phyloP scores from a whole-genome alignment of 768 basidiomycete species.

The Mrakia frigida region DNA sequence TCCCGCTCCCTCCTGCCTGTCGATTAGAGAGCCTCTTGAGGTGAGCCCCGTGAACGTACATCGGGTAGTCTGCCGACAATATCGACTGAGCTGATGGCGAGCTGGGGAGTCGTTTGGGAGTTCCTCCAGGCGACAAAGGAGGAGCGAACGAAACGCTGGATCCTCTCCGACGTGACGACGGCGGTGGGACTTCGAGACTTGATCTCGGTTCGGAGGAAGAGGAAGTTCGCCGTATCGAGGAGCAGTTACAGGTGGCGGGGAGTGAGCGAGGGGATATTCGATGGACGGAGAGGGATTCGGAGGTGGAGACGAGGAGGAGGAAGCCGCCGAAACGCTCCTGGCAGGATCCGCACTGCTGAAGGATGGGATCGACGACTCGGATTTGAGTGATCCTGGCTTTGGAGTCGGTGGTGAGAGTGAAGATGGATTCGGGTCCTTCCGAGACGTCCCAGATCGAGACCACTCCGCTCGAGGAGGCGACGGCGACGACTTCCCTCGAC shows the following conservation, averaged over 20 bases:
- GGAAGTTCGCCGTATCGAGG: neutral
- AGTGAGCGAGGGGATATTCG: conserved; percentile 45
- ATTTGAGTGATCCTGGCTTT: conserved; percentile 57
- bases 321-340: conserved; percentile 66
- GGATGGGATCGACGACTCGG: conserved; percentile 55
- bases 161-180: neutral
- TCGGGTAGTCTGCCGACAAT: conserved; percentile 61
- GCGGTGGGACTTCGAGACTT: conserved; percentile 3
- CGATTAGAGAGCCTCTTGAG: conserved; percentile 65
- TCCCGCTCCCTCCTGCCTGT: conserved; percentile 38
- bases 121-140: conserved; percentile 49
- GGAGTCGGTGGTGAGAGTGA: conserved; percentile 54
- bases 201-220: neutral
- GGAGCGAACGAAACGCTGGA: conserved; percentile 37
- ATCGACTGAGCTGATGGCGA: conserved; percentile 44
- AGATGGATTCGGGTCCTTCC: conserved; percentile 43
- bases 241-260: neutral
- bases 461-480: conserved; percentile 30
- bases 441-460: conserved; percentile 36
- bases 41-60: conserved; percentile 73
- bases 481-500: conserved; percentile 40
- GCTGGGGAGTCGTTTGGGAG: conserved; percentile 52
- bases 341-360: conserved; percentile 64
- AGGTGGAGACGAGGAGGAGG: conserved; percentile 61
- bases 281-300: conserved; percentile 60